Evolutionary conservation across 2,329 filamentous ascomycete species (phyloP), one percentile per base, ranked within the genome.

Genomic region (Neonectria hederae): DNA sequence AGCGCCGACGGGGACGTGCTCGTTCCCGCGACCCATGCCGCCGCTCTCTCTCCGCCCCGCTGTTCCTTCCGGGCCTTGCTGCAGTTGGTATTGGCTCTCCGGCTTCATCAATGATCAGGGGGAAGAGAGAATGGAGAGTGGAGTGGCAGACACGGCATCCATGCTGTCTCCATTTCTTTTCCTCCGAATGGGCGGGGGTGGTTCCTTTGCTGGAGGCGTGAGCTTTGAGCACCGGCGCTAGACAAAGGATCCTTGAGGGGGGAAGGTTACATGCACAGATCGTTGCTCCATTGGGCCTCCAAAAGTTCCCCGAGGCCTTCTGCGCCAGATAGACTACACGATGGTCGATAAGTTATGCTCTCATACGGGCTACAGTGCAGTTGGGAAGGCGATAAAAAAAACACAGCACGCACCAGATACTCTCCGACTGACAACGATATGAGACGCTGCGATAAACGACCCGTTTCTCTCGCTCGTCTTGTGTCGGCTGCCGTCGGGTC

Each of bases 251-350:
- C 30, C 55, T 48, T 2, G 22, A 42, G 38, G 24, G 21, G 11
- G 28, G 28, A 32, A 22, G 35, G 43, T 48, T 49, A 32, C 43
- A 38, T 51, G 42, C 28, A 46, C 14, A 58, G 55, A 58, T 58
- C 55, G 45, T 58, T 58, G 55, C 55, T 58, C 55, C 56, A 59
- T 43, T 22, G 48, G 56, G 56, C 13, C 38, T 58, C 45, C 56
- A 59, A 59, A 59, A 59, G 56, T 59, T 46, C 56, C 56, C 14
- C 11, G 38, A 35, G 24, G 11, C n/a, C 55, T 43, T 13, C 28
- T 14, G 24, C 22, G 35, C 22, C 7, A 32, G 42, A 56, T 24
- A 49, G 14, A 57, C 38, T 21, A 42, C 38, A 21, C 22, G 32
- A 42, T 17, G 26, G 55, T 5, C 19, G 21, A 24, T 26, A 19